phyloP scores from a whole-genome alignment of 345 rosid species.

The Salix viminalis region DNA sequence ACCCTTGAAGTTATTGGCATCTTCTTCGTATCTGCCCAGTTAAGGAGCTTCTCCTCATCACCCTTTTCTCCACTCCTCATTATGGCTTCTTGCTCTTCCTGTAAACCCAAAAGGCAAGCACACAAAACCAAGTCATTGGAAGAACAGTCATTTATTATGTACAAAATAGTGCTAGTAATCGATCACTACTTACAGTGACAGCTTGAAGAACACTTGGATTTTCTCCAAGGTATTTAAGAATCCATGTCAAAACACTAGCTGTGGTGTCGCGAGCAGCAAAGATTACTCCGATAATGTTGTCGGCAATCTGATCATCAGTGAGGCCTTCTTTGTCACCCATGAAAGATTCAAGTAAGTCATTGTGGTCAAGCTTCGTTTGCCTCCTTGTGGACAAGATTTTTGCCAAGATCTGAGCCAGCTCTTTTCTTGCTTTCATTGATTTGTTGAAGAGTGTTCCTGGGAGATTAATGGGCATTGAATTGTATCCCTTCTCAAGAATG shows the following conservation, averaged over 20 bases:
- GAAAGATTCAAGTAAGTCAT: constrained; percentile 72
- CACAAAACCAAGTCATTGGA: constrained; percentile 7
- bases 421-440: constrained; percentile 84
- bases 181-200: constrained; percentile 54
- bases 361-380: constrained; percentile 36
- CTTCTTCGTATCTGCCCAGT: constrained; percentile 66
- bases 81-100: constrained; percentile 77
- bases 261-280: constrained; percentile 93
- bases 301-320: constrained; percentile 74
- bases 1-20: constrained; percentile 75
- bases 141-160: not conserved
- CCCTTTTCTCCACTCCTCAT: constrained; percentile 30
- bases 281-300: constrained; percentile 80
- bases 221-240: constrained; percentile 71
- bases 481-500: constrained; percentile 89
- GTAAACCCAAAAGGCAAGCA: constrained; percentile 3
- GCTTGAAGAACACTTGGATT: constrained; percentile 62
- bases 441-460: constrained; percentile 90
- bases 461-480: constrained; percentile 89
- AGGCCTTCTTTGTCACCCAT: constrained; percentile 68
- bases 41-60: constrained; percentile 38
- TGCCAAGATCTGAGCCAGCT: constrained; percentile 64
- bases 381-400: constrained; percentile 53
- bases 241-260: constrained; percentile 82
- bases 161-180: not conserved